Conservation (phyloP, 2,329 filamentous ascomycete species). For the Mollisiaceae sp. region DNA sequence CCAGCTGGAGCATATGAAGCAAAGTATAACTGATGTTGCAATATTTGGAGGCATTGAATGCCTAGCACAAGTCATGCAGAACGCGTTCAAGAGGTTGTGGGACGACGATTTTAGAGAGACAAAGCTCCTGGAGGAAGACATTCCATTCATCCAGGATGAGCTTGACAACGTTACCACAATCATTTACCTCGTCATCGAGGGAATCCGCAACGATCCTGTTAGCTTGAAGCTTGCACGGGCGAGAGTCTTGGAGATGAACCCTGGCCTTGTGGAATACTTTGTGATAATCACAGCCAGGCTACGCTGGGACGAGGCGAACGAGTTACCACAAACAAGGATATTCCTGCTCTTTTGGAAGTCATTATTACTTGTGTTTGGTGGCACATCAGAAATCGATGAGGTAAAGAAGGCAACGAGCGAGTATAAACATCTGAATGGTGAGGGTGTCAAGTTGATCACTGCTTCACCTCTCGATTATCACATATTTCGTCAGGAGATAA, state of each 20-base stretch:
- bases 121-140: slow-evolving; percentile 40
- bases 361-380: slow-evolving; percentile 83
- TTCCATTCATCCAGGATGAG: slow-evolving; percentile 56
- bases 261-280: slow-evolving; percentile 73
- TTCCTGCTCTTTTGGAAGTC: slow-evolving; percentile 92
- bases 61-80: slow-evolving; percentile 41
- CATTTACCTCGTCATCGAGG: slow-evolving; percentile 65
- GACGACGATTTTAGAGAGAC: slow-evolving; percentile 44
- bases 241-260: slow-evolving; percentile 60
- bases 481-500: slow-evolving; percentile 93
- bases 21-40: slow-evolving; percentile 56
- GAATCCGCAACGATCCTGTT: slow-evolving; percentile 56
- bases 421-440: slow-evolving; percentile 46
- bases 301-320: slow-evolving; percentile 74
- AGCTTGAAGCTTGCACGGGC: slow-evolving; percentile 46
- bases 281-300: slow-evolving; percentile 71
- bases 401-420: slow-evolving; percentile 76
- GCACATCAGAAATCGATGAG: slow-evolving; percentile 71
- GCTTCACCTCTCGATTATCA: slow-evolving; percentile 97
- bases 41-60: slow-evolving; percentile 48
- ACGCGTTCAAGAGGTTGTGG: slow-evolving; percentile 39
- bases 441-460: slow-evolving; percentile 74
- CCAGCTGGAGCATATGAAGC: slow-evolving; percentile 65
- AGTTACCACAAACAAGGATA: slow-evolving; percentile 68
- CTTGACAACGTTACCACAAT: slow-evolving; percentile 67